phyloP scores from a whole-genome alignment of 163 green algal genomes.

The Volvox carteri region DNA sequence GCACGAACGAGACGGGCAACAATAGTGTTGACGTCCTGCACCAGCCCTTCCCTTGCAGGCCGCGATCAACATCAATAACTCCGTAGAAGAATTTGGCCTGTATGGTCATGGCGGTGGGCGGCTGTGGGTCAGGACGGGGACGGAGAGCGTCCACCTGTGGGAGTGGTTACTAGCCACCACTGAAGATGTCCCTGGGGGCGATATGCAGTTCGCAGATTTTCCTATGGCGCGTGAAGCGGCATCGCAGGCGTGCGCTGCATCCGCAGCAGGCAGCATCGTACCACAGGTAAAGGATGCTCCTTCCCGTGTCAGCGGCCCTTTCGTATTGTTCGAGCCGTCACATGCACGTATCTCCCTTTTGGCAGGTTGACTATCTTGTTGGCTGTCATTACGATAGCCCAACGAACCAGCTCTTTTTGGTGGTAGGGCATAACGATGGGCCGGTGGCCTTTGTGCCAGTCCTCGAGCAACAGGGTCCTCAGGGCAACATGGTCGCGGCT shows the following conservation, averaged over 20 bases:
- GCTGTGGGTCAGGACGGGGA: constrained; percentile 82
- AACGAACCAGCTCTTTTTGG: constrained; percentile 69
- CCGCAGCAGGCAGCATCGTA: constrained; percentile 46
- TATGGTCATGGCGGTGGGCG: constrained; percentile 72
- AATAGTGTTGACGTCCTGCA: background rate
- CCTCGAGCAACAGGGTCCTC: constrained; percentile 54
- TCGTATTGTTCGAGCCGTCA: background rate
- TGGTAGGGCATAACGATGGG: constrained; percentile 63
- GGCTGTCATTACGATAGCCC: constrained; percentile 76
- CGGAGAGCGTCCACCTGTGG: constrained; percentile 87
- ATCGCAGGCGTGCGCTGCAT: constrained; percentile 54
- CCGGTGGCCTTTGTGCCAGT: constrained; percentile 67
- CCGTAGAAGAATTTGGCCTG: constrained; percentile 80
- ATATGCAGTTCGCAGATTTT: constrained; percentile 61
- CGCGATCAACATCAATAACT: constrained; percentile 82
- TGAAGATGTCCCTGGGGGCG: constrained; percentile 67
- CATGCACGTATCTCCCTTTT: background rate
- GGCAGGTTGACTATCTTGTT: constrained; percentile 76
- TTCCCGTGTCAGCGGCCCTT: too few species aligned
- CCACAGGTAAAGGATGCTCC: constrained; percentile 35
- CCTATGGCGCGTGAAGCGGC: constrained; percentile 42
- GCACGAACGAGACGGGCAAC: background rate
- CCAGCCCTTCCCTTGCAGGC: constrained; percentile 53
- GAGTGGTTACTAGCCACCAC: constrained; percentile 81
- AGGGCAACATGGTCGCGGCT: constrained; percentile 50